Percentiles rank a stretch among this genome's conserved stretches.
Evolutionary conservation across 192 early-diverging fungal species (phyloP).

Genomic region (Linnemannia exigua): DNA sequence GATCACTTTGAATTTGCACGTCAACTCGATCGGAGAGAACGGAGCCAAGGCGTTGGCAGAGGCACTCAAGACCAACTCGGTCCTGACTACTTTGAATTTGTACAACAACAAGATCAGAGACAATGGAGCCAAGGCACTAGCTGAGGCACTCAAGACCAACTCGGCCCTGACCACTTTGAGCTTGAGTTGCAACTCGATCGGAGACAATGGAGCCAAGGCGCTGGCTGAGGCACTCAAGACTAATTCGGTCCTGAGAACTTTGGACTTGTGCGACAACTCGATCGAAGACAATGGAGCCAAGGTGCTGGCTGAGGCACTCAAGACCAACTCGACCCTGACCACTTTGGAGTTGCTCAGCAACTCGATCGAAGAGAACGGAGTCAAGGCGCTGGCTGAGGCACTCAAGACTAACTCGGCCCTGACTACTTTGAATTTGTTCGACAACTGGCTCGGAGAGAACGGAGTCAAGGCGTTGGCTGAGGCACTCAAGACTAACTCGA

Average conservation of each 20-base stretch:
- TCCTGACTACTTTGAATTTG: constrained; percentile 25
- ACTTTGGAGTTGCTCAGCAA: constrained; percentile 13
- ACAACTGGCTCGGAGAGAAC: no score
- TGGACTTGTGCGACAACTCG: no score
- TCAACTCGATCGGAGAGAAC: no score
- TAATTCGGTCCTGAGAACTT: no score
- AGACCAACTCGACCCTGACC: no score
- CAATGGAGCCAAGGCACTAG: constrained; percentile 18
- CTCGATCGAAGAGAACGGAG: background rate
- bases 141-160: constrained; percentile 23
- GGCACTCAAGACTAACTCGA: no score
- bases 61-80: constrained; percentile 25
- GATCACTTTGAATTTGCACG: no score
- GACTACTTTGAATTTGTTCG: constrained; percentile 16
- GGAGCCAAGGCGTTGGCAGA: no score
- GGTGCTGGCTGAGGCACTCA: no score
- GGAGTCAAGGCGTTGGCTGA: no score
- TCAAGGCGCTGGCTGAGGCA: constrained; percentile 12
- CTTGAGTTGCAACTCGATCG: background rate
- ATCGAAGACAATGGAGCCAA: no score
- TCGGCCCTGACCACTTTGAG: constrained; percentile 18
- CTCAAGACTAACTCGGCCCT: constrained; percentile 14
- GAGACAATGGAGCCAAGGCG: background rate
- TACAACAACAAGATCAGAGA: background rate
- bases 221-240: constrained; percentile 22